Conservation (phyloP, 352 stramenopile genomes). For the Phytophthora citricola region DNA sequence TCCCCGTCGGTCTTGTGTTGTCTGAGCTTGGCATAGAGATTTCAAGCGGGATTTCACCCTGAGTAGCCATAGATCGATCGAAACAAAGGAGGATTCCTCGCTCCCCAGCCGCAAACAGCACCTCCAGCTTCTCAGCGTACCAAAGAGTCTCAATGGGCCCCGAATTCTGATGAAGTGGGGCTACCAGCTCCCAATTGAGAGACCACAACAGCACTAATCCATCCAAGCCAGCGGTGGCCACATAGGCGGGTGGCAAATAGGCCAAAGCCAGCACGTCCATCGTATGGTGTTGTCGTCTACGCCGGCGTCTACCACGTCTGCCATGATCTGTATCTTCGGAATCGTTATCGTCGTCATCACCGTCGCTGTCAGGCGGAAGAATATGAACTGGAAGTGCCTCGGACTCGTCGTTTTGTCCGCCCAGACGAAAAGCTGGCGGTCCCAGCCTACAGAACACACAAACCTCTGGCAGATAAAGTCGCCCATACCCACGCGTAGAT, state of each 20-base stretch:
- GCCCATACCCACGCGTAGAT: conserved; percentile 80
- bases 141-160: conserved; percentile 74
- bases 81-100: conserved; percentile 69
- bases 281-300: conserved; percentile 49
- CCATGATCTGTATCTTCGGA: conserved; percentile 21
- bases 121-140: conserved; percentile 75
- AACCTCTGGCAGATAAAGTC: conserved; percentile 86
- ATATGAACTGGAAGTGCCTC: conserved; percentile 68
- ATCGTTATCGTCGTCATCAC: conserved; percentile 31
- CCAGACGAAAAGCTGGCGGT: conserved; percentile 85
- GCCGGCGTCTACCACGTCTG: conserved; percentile 29
- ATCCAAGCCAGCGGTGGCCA: conserved; percentile 72
- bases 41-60: conserved; percentile 51
- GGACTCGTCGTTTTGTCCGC: conserved; percentile 84
- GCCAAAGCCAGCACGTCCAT: conserved; percentile 76
- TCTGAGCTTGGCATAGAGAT: conserved; percentile 19
- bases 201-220: conserved; percentile 82
- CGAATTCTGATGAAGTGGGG: conserved; percentile 62
- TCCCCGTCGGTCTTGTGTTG: conserved; percentile 6
- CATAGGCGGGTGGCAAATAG: conserved; percentile 75
- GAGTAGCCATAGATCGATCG: conserved; percentile 67
- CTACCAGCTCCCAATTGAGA: conserved; percentile 78
- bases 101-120: conserved; percentile 75
- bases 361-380: conserved; percentile 45
- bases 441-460: conserved; percentile 86